Base-by-base conservation (phyloP, 805 yeast species). In the Monosporozyma aerobia region DNA sequence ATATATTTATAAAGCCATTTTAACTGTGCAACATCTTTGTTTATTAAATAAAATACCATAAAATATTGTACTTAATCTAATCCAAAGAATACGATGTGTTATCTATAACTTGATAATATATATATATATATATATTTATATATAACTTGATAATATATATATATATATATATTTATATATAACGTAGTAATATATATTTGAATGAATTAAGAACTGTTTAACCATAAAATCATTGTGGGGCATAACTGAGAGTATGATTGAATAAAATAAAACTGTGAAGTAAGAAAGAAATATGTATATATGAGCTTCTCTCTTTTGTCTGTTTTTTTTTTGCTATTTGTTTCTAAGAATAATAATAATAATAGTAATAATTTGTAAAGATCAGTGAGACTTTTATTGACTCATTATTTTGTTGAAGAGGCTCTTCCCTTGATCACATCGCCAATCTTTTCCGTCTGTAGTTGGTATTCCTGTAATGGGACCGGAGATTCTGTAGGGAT, bases 371-470 rank as follows among this genome's bases (percentile, higher is more conserved):
- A 3, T 16, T 19, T 16, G 8, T 19, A 40, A 35, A 35, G 14
- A 35, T 35, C 19, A 13, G 14, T 35, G 39, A 35, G 7, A 13
- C 35, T 32, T 19, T 32, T 13, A 32, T 27, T 33, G 10, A 33
- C 33, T 27, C 50, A 40, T 27, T 47, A 27, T 35, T 47, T 37
- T 10, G 22, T 35, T 27, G 50, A 48, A 47, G 57, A 59, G 32
- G 57, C 52, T 55, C 50, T 58, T 54, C 51, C 61, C 57, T 44
- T 44, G n/a, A 65, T 47, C 13, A 63, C 61, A 16, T 58, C 62
- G 47, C 64, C 60, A 13, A 61, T 58, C n/a, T 58, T 58, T 41
- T 59, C 63, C 19, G 57, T 55, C 44, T 63, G 63, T 39, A 65
- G 46, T n/a, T 55, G 61, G 10, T 11, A 32, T 7, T 47, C 14